Percentiles rank a stretch among this genome's conserved stretches.
phyloP scores from a whole-genome alignment of 352 stramenopile species.

The Paralagenidium karlingii region DNA sequence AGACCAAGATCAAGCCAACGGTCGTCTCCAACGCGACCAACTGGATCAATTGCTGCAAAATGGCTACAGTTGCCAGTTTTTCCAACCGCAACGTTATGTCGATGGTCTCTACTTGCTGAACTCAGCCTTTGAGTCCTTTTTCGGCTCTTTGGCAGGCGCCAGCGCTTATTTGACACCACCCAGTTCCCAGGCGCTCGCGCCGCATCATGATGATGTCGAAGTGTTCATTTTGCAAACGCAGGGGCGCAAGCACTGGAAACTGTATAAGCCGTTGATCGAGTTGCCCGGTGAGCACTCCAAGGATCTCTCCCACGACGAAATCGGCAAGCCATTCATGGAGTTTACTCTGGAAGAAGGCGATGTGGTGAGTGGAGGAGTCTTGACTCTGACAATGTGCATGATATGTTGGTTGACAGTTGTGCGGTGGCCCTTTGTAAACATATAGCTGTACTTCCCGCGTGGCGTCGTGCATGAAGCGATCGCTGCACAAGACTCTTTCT shows the following conservation, averaged over 20 bases:
- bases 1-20: too few species aligned
- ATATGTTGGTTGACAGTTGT: not conserved
- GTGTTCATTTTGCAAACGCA: slow-evolving; percentile 79
- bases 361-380: slow-evolving; percentile 14
- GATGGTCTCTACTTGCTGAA: slow-evolving; percentile 65
- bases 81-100: slow-evolving; percentile 75
- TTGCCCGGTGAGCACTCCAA: slow-evolving; percentile 68
- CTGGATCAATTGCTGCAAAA: slow-evolving; percentile 43
- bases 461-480: slow-evolving; percentile 70
- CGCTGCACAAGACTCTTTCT: slow-evolving; percentile 64
- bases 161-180: slow-evolving; percentile 75
- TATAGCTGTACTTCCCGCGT: slow-evolving; percentile 70
- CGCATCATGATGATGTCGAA: slow-evolving; percentile 78
- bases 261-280: slow-evolving; percentile 63
- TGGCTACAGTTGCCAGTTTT: slow-evolving; percentile 82
- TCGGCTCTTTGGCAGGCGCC: slow-evolving; percentile 59
- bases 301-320: slow-evolving; percentile 45
- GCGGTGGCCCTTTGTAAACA: too few species aligned
- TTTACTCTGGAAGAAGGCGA: slow-evolving; percentile 75
- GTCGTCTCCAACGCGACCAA: not conserved
- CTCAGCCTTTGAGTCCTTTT: slow-evolving; percentile 62
- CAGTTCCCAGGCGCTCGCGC: slow-evolving; percentile 66
- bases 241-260: slow-evolving; percentile 81
- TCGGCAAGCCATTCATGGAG: slow-evolving; percentile 72
- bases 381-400: not conserved